Evolutionary conservation across 352 stramenopile species (phyloP), one percentile per base, ranked within the genome.

Genomic region (Peronospora destructor): DNA sequence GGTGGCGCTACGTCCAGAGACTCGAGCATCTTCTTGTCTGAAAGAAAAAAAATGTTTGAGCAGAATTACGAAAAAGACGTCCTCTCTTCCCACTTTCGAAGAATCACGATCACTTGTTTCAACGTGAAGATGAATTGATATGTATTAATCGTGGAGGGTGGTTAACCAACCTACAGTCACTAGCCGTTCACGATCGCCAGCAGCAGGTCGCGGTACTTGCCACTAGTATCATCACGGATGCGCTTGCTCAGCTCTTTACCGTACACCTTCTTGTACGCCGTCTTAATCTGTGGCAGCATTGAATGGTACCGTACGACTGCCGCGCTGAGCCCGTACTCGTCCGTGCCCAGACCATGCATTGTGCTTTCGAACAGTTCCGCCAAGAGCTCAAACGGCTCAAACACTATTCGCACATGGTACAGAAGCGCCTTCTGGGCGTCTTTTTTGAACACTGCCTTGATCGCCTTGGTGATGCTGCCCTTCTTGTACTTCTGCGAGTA

Each of bases 201-300:
- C 14, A 89, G 56, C 29, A 89, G 43, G 23, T 64, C 58, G 30
- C 76, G 64, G 56, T 66, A 83, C 64, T 86, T 66, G 59, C 71
- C 76, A 61, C 72, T 88, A 36, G 64, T 75, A 51, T 85, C 77
- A 49, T 71, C 71, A 48, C 81, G 71, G 52, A 87, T 86, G 59
- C 73, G 73, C 35, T 81, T 70, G 42, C 74, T 72, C 19, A 90
- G 64, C 38, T 85, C 72, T 68, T 73, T 78, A 35, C 58, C 57
- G 59, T 85, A 91, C 59, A 56, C 49, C 38, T 82, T 75, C 63
- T 84, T 73, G 72, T 87, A 88, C 29, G 64, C 68, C 19, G 66
- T 55, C 50, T 81, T 78, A 59, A 88, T 69, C 55, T 85, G 65
- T 16, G 68, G 59, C 17, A 88, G 57, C 42, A 87, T 59, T 11